Evolutionary conservation across 2,329 filamentous ascomycete genomes (phyloP).

Genomic region (Exophiala calicioides): DNA sequence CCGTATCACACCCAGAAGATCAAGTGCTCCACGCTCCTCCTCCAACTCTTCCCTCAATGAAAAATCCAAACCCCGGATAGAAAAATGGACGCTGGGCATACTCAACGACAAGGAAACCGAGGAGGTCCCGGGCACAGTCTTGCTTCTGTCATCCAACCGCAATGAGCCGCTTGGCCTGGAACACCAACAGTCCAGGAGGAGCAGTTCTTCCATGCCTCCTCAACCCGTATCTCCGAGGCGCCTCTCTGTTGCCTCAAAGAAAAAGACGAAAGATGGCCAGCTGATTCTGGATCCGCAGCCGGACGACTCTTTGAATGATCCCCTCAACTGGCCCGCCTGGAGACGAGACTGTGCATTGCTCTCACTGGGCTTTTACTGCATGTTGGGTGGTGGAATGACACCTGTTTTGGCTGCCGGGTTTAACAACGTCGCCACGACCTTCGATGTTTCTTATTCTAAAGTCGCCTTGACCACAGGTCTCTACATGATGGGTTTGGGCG

Average conservation of each 20-base stretch:
- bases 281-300: slow-evolving; percentile 91
- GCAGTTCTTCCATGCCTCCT: slow-evolving; percentile 51
- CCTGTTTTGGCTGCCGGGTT: slow-evolving; percentile 89
- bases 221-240: slow-evolving; percentile 42
- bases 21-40: slow-evolving; percentile 1
- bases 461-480: slow-evolving; percentile 87
- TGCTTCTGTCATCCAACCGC: slow-evolving; percentile 60
- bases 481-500: slow-evolving; percentile 89
- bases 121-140: slow-evolving; percentile 75
- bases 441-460: slow-evolving; percentile 65
- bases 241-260: slow-evolving; percentile 53
- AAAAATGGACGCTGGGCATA: slow-evolving; percentile 70
- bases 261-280: slow-evolving; percentile 76
- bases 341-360: slow-evolving; percentile 76
- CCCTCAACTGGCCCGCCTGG: slow-evolving; percentile 86
- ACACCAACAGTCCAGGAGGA: slow-evolving; percentile 56
- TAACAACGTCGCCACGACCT: slow-evolving; percentile 69
- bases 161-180: slow-evolving; percentile 64
- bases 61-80: slow-evolving; percentile 18
- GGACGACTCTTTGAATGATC: slow-evolving; percentile 86
- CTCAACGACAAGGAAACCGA: slow-evolving; percentile 78
- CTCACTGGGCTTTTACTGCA: slow-evolving; percentile 86
- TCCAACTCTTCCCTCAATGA: slow-evolving; percentile 10
- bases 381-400: slow-evolving; percentile 91
- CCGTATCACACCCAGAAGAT: no score